A percentile compares a stretch with the other conserved stretches of the same genome.
Evolutionary conservation across 176 grass and related monocot genomes (phyloP).

Genomic region (Zea luxurians): DNA sequence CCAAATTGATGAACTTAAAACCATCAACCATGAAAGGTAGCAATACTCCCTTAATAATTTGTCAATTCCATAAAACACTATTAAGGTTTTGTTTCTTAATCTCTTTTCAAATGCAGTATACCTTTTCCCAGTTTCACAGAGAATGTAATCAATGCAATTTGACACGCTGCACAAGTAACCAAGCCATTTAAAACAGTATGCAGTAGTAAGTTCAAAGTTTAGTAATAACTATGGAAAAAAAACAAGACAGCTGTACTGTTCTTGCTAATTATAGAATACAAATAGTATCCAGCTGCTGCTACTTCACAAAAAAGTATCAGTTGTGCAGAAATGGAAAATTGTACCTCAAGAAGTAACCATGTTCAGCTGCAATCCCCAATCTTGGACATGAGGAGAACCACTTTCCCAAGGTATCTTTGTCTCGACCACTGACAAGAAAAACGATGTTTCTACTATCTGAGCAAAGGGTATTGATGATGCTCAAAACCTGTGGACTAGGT

Average conservation of each 20-base stretch:
- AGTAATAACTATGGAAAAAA: neutral
- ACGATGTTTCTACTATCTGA: conserved; percentile 68
- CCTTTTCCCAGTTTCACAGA: neutral
- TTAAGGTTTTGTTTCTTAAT: neutral
- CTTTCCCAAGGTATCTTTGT: conserved; percentile 54
- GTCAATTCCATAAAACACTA: neutral
- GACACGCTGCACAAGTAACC: neutral
- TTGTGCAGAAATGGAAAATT: conserved; percentile 1
- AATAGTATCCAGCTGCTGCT: neutral
- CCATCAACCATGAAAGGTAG: neutral
- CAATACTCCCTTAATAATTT: neutral
- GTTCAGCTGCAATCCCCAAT: conserved; percentile 84
- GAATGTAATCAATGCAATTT: neutral
- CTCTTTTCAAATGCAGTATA: neutral
- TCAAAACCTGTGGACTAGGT: conserved; percentile 57
- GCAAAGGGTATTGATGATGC: conserved; percentile 79
- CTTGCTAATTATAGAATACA: conserved; percentile 4
- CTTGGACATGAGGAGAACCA: conserved; percentile 74
- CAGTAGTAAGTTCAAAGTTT: conserved; percentile 21
- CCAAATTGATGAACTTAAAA: neutral
- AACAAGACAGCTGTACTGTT: neutral
- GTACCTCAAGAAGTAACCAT: conserved; percentile 92
- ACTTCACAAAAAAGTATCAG: conserved; percentile 11
- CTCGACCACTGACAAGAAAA: conserved; percentile 80
- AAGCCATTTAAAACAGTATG: neutral